Conservation (phyloP, 1,139 yeast genomes). For the Yamadazyma friedrichii region DNA sequence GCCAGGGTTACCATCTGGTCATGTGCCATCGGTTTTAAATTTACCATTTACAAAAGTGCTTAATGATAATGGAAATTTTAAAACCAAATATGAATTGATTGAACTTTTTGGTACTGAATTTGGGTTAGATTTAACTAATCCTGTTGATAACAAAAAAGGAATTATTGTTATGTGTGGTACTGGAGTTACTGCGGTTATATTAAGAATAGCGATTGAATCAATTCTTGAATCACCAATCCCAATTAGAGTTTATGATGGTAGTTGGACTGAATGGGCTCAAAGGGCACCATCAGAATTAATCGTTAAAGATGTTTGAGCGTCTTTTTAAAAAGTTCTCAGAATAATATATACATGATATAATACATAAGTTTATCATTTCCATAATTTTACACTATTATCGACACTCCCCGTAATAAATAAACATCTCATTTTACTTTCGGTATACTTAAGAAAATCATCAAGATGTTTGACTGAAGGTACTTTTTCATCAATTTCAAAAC, state of each 20-base stretch:
- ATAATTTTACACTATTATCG: constrained; percentile 51
- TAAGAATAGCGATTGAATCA: constrained; percentile 50
- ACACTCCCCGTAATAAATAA: constrained; percentile 61
- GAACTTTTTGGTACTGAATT: constrained; percentile 42
- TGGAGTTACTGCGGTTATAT: constrained; percentile 88
- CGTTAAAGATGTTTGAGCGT: constrained; percentile 7
- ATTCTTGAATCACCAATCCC: constrained; percentile 62
- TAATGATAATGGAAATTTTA: constrained; percentile 46
- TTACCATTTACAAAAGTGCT: constrained; percentile 71
- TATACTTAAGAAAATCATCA: constrained; percentile 18
- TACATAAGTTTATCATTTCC: constrained; percentile 34
- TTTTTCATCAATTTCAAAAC: constrained; percentile 26
- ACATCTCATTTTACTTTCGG: constrained; percentile 52
- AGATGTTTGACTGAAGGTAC: constrained; percentile 12
- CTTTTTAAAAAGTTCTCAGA: not conserved
- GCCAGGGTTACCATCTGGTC: constrained; percentile 84
- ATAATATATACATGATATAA: constrained; percentile 1
- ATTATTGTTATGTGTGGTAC: constrained; percentile 91
- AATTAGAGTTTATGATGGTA: constrained; percentile 84
- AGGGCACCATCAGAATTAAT: constrained; percentile 36
- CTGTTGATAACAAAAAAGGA: constrained; percentile 43
- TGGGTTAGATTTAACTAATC: constrained; percentile 30
- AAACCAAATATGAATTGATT: constrained; percentile 44
- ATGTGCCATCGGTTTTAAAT: constrained; percentile 77
- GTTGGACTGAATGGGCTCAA: constrained; percentile 78